Evolutionary conservation across 73 alveolate genomes (phyloP), one percentile per base, ranked within the genome.

Genomic region (Diophrys sp.): DNA sequence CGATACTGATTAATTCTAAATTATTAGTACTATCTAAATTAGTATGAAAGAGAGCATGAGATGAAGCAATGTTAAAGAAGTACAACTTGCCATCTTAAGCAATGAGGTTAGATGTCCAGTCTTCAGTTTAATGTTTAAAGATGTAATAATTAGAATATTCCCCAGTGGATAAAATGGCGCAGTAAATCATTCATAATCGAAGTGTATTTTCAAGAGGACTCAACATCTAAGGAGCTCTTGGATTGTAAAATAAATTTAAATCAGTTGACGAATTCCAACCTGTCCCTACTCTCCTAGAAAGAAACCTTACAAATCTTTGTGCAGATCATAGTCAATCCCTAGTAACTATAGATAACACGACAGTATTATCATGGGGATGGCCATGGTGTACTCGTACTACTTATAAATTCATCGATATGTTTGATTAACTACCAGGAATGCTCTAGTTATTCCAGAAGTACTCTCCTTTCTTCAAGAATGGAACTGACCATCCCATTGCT

Each of bases 361-460:
- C 54, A 5, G 67, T 86, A 56, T 23, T 86, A 24, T 67, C 32
- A 29, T 86, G 93, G 93, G 93, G 93, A 1, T 86, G 93, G 93
- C 89, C 89, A 1, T 31, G 80, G 30, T 86, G 93, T 31, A 86
- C 93, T 0, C 54, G 89, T 27, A 86, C 89, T 0, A 79, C 93
- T 0, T 86, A 86, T 55, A 72, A 85, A 54, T 74, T 80, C 33
- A 1, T 86, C 8, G 93, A 86, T 24, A 71, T 73, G 75, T 86
- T 73, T 68, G 87, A 86, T 0, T 71, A 56, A 31, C 23, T 79
- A 31, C 93, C 93, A 8, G 69, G 89, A 29, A 0, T 80, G 29
- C 27, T 75, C 0, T 31, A 88, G 66, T 54, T 74, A 14, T 30
- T 79, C 33, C 79, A 86, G 31, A 73, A 44, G 29, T 80, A 1